Percentiles rank a stretch among this genome's conserved stretches.
phyloP scores from a whole-genome alignment of 2,329 filamentous ascomycete species.

The Gyromitra esculenta region DNA sequence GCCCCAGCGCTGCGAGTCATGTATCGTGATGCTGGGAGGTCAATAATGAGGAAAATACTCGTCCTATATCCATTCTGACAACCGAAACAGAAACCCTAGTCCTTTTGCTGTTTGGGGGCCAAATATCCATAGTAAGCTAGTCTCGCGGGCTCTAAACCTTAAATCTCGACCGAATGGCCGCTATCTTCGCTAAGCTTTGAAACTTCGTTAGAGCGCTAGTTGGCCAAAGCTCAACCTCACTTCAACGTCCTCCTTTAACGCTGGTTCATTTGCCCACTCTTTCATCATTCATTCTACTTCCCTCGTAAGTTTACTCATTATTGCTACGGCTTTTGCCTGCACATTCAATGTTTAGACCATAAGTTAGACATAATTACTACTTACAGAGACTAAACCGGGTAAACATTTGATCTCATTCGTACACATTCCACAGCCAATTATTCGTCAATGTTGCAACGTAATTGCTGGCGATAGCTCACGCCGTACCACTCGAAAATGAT shows the following conservation, averaged over 20 bases:
- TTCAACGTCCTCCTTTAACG: neutral
- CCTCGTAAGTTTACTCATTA: too few relatives aligned
- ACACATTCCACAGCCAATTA: too few relatives aligned
- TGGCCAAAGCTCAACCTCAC: constrained; percentile 19
- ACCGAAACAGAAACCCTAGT: neutral
- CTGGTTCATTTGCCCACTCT: too few relatives aligned
- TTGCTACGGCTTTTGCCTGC: too few relatives aligned
- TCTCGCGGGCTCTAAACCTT: neutral
- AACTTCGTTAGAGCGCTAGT: constrained; percentile 9
- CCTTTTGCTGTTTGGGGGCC: neutral
- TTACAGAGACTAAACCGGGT: too few relatives aligned
- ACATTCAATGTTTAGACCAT: too few relatives aligned
- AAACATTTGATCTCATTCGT: too few relatives aligned
- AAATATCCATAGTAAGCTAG: neutral
- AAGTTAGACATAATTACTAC: too few relatives aligned
- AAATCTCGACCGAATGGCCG: neutral
- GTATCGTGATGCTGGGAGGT: neutral
- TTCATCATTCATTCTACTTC: too few relatives aligned
- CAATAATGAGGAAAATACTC: neutral
- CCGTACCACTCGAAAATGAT: too few relatives aligned
- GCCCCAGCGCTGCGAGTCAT: neutral
- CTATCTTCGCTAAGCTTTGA: neutral
- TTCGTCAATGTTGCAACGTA: too few relatives aligned
- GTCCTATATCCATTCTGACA: neutral
- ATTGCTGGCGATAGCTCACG: too few relatives aligned